Evolutionary conservation across 2,329 filamentous ascomycete species (phyloP), one percentile per base, ranked within the genome.

Genomic region (Ophiocordyceps sinensis): DNA sequence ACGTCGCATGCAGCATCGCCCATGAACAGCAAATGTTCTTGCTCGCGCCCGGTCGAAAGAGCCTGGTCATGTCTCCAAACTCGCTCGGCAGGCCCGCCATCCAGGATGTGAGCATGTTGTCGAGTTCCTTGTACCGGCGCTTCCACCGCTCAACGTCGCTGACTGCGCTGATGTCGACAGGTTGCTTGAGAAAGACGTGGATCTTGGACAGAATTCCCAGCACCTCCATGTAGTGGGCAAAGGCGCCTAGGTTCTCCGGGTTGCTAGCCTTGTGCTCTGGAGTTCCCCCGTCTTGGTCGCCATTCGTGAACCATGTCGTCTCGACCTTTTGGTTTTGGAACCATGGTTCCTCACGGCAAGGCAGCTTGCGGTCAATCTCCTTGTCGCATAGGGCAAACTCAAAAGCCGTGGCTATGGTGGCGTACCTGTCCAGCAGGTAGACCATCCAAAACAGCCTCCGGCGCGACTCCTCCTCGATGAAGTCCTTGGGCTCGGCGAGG

Each of bases 401-500:
- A 50, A 94, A 94, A 0, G 88, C 86, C 0, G 88, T 94, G 1
- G 86, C 82, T 42, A 94, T 80, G 1, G 87, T 94, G 1, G 86
- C 86, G 55, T 94, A 94, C 39, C 88, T 74, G 56, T 95, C 88
- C 6, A 95, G 70, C 12, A 94, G 64, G 54, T 94, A 95, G 11
- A 94, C 79, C 79, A 93, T 89, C 88, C 88, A 95, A 59, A 95
- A 94, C 1, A 94, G 66, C 23, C 88, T 71, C 26, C 88, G 73
- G 26, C 87, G 71, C 35, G 84, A 83, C 58, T 95, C 88, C 45
- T 94, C 88, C 55, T 94, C 87, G 42, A 94, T 82, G 59, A 88
- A 94, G 45, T 86, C 83, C 39, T 77, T 79, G 0, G 88, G 75
- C 45, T 94, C 86, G 0, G 86, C 83, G 0, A 94, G 67, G 3